Percentiles rank a stretch among this genome's conserved stretches.
phyloP scores from a whole-genome alignment of 768 basidiomycete species.

The Hebeloma cylindrosporum region DNA sequence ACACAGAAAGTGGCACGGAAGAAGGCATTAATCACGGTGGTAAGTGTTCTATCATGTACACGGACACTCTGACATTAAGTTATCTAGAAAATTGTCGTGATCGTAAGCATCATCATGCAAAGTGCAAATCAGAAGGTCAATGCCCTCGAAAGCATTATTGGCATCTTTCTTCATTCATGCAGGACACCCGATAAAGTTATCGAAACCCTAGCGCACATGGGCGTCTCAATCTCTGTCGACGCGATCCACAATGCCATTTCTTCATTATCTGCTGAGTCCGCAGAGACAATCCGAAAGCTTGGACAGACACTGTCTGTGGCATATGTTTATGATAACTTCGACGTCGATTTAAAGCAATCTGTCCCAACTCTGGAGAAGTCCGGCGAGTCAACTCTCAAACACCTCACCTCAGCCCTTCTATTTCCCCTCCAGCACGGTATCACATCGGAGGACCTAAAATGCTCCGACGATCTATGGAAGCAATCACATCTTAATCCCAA shows the following conservation, averaged over 20 bases:
- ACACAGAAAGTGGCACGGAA: not conserved
- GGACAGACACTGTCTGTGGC: constrained; percentile 13
- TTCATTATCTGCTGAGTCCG: constrained; percentile 16
- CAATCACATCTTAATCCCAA: constrained; percentile 14
- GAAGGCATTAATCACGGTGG: not conserved
- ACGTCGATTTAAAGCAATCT: constrained; percentile 21
- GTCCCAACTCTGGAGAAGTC: constrained; percentile 20
- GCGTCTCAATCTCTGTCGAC: constrained; percentile 22
- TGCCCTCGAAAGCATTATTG: constrained; percentile 9
- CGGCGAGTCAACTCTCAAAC: constrained; percentile 18
- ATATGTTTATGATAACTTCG: constrained; percentile 28
- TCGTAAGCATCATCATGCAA: constrained; percentile 18
- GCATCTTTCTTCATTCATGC: constrained; percentile 16
- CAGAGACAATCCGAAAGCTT: not conserved
- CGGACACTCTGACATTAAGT: not conserved
- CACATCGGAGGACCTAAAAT: constrained; percentile 16
- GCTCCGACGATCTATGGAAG: constrained; percentile 22
- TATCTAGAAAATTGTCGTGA: constrained; percentile 15
- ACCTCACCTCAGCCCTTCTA: constrained; percentile 24
- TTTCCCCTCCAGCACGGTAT: constrained; percentile 25
- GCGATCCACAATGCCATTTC: constrained; percentile 16
- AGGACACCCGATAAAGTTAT: too few species aligned
- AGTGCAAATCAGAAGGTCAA: constrained; percentile 13
- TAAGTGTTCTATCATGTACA: not conserved
- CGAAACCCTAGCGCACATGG: constrained; percentile 23